A percentile compares a stretch with the other conserved stretches of the same genome.
Conservation (phyloP, 2,329 filamentous ascomycete genomes). For the Pestalotiopsis sp. region DNA sequence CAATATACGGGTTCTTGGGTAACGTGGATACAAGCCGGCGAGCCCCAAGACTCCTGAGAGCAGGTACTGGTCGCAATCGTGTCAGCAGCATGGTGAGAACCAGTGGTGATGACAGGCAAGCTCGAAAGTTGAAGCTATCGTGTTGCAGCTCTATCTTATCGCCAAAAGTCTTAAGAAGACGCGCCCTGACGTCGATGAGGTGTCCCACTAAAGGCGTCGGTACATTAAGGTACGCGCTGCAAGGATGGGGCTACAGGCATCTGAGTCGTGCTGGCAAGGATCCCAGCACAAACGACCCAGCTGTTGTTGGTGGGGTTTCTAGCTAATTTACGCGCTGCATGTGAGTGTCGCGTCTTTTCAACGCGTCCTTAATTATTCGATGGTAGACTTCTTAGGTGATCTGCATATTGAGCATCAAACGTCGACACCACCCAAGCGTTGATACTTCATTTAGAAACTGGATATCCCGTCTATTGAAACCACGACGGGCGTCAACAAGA, state of each 20-base stretch:
- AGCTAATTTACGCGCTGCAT: conserved; percentile 12
- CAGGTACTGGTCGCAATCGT: conserved; percentile 27
- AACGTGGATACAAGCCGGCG: conserved; percentile 47
- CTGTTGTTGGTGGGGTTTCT: background rate
- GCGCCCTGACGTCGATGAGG: background rate
- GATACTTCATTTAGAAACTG: background rate
- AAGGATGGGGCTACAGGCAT: background rate
- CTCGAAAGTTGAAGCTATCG: background rate
- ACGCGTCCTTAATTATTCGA: conserved; percentile 7
- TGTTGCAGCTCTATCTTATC: conserved; percentile 1
- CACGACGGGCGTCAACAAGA: conserved; percentile 16
- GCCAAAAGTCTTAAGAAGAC: background rate
- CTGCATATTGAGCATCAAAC: background rate
- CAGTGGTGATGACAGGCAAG: background rate
- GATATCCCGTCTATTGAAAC: background rate
- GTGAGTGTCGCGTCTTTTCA: background rate
- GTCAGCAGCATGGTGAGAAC: conserved; percentile 34
- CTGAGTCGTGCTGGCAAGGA: background rate
- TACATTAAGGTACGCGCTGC: background rate
- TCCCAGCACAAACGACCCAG: background rate
- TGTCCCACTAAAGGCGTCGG: conserved; percentile 1
- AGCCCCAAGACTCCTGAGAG: conserved; percentile 22
- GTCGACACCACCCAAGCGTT: background rate
- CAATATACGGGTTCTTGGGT: conserved; percentile 55
- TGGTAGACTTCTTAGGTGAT: background rate